phyloP scores from a whole-genome alignment of 371 early-diverging fungal species.

The Syncephalastrum racemosum region DNA sequence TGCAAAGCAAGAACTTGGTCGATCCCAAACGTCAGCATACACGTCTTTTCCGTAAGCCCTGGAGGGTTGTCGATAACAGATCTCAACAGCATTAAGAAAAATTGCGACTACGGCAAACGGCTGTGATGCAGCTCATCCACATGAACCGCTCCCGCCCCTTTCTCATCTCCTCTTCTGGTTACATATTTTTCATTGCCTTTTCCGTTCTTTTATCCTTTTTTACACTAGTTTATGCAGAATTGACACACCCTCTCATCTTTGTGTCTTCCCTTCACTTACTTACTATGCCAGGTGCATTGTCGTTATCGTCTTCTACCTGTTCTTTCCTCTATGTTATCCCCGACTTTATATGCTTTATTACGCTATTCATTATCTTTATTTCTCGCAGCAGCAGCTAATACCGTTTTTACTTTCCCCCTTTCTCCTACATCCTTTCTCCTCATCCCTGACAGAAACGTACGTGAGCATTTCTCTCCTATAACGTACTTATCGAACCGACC shows the following conservation, averaged over 20 bases:
- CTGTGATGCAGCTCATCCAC: constrained; percentile 1
- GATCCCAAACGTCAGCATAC: constrained; percentile 26
- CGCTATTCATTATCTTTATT: constrained; percentile 1
- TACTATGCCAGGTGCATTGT: constrained; percentile 21
- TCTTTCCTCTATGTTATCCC: constrained; percentile 4
- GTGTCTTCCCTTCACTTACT: constrained; percentile 1
- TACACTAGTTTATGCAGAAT: constrained; percentile 20
- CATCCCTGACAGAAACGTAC: constrained; percentile 1
- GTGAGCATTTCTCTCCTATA: constrained; percentile 10
- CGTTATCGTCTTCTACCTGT: constrained; percentile 1
- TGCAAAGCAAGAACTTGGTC: constrained; percentile 35
- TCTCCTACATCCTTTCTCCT: constrained; percentile 1
- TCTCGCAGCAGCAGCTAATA: constrained; percentile 7
- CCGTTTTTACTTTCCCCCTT: neutral
- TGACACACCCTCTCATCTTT: constrained; percentile 14
- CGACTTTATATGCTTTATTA: constrained; percentile 6
- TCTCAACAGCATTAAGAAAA: constrained; percentile 8
- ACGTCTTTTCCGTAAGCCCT: constrained; percentile 31
- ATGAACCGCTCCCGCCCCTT: constrained; percentile 1
- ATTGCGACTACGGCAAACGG: neutral
- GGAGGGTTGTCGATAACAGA: constrained; percentile 28
- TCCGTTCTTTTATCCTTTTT: constrained; percentile 23
- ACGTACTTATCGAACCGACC: constrained; percentile 2
- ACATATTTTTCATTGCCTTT: constrained; percentile 21
- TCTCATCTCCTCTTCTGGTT: constrained; percentile 9